Evolutionary conservation across 805 yeast genomes (phyloP).

Genomic region (Teunomyces panamensis): DNA sequence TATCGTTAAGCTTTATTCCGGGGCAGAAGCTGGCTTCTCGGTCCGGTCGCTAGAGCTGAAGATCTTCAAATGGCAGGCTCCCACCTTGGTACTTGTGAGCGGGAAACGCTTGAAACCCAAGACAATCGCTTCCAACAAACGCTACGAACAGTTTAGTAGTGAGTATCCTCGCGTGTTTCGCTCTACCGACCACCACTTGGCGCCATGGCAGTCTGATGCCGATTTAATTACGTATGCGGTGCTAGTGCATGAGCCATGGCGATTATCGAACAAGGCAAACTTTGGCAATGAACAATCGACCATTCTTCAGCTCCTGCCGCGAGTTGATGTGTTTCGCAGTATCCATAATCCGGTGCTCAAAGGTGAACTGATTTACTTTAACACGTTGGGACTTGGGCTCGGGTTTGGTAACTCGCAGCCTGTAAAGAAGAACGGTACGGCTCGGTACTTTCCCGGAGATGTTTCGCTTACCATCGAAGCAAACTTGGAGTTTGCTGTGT

Average conservation of each 20-base stretch:
- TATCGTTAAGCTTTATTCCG: slow-evolving; percentile 63
- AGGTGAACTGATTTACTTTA: slow-evolving; percentile 56
- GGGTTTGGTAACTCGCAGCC: slow-evolving; percentile 81
- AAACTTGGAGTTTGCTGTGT: slow-evolving; percentile 74
- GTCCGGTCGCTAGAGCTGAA: slow-evolving; percentile 82
- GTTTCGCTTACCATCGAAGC: slow-evolving; percentile 78
- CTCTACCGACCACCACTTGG: slow-evolving; percentile 18
- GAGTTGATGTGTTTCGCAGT: slow-evolving; percentile 49
- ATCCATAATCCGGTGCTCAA: slow-evolving; percentile 28
- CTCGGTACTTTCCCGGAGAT: slow-evolving; percentile 62
- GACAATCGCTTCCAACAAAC: slow-evolving; percentile 35
- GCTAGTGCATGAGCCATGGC: slow-evolving; percentile 73
- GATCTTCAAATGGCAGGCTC: slow-evolving; percentile 87
- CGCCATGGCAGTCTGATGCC: slow-evolving; percentile 36
- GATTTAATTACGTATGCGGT: slow-evolving; percentile 61
- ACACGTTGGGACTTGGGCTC: slow-evolving; percentile 71
- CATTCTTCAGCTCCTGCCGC: slow-evolving; percentile 69
- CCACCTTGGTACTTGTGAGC: slow-evolving; percentile 65
- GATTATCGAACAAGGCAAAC: slow-evolving; percentile 59
- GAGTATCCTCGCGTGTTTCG: slow-evolving; percentile 42
- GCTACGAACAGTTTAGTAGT: slow-evolving; percentile 51
- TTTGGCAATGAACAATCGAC: slow-evolving; percentile 63
- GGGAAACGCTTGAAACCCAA: slow-evolving; percentile 53
- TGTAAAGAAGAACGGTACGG: slow-evolving; percentile 37
- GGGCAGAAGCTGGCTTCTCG: slow-evolving; percentile 79